A percentile compares a stretch with the other conserved stretches of the same genome.
Conservation (phyloP, 768 basidiomycete genomes). For the Imleria badia region DNA sequence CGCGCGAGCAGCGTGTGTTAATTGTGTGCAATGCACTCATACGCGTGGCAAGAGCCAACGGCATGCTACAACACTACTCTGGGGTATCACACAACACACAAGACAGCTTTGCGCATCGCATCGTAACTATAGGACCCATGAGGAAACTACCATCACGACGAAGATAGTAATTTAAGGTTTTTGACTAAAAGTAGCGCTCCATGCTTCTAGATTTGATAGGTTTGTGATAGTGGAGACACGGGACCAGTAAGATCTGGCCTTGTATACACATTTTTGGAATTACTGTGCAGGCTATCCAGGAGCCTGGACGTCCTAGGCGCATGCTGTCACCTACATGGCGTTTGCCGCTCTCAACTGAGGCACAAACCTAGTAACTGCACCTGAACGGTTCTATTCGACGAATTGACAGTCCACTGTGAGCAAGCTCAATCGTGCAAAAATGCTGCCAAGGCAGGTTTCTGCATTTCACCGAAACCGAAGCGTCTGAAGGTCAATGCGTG, state of each 20-base stretch:
- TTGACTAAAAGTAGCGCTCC: slow-evolving; percentile 25
- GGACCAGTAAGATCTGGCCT: slow-evolving; percentile 21
- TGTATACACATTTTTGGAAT: slow-evolving; percentile 8
- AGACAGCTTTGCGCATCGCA: slow-evolving; percentile 11
- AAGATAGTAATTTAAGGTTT: slow-evolving; percentile 28
- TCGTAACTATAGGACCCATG: slow-evolving; percentile 20
- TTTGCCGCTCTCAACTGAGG: not conserved
- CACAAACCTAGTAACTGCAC: not conserved
- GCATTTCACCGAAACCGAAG: not conserved
- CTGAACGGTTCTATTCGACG: not conserved
- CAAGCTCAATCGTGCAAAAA: not conserved
- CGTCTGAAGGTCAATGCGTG: slow-evolving; percentile 3
- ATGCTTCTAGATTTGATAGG: slow-evolving; percentile 26
- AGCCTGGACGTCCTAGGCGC: not conserved
- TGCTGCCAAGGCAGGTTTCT: not conserved
- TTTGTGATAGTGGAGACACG: slow-evolving; percentile 12
- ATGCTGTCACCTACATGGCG: not conserved
- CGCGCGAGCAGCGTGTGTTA: slow-evolving; percentile 16
- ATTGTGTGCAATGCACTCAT: slow-evolving; percentile 11
- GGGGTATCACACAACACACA: slow-evolving; percentile 17
- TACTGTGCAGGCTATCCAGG: not conserved
- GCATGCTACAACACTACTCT: slow-evolving; percentile 10
- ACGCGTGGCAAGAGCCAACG: slow-evolving; percentile 6
- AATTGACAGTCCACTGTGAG: not conserved
- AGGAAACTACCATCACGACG: slow-evolving; percentile 17